Conservation (phyloP, 768 basidiomycete genomes). For the Termitomyces sp. region DNA sequence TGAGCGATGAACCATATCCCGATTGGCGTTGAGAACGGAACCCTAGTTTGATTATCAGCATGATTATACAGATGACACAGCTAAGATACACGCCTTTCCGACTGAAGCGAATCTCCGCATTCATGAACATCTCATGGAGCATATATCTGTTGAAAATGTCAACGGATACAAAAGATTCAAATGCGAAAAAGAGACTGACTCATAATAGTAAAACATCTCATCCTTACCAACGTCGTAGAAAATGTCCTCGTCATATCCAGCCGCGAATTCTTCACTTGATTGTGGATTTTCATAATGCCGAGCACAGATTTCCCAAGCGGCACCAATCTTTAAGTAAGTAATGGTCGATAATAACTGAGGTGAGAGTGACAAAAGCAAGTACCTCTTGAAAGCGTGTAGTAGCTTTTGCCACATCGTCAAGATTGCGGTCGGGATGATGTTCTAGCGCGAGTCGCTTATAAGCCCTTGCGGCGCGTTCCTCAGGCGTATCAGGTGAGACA, state of each 20-base stretch:
- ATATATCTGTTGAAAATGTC: slow-evolving; percentile 24
- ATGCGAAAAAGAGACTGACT: slow-evolving; percentile 16
- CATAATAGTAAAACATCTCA: slow-evolving; percentile 27
- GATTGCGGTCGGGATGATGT: slow-evolving; percentile 33
- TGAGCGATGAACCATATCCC: neutral
- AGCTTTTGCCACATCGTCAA: slow-evolving; percentile 23
- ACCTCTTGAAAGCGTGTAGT: slow-evolving; percentile 34
- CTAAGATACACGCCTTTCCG: slow-evolving; percentile 23
- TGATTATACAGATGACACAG: neutral
- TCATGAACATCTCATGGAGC: slow-evolving; percentile 29
- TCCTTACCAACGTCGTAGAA: slow-evolving; percentile 21
- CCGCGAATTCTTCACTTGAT: slow-evolving; percentile 19
- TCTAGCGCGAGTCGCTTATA: slow-evolving; percentile 28
- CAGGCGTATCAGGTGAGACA: slow-evolving; percentile 21
- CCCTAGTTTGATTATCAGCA: slow-evolving; percentile 15
- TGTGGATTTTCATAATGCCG: slow-evolving; percentile 32
- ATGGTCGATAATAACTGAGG: slow-evolving; percentile 11
- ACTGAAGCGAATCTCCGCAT: slow-evolving; percentile 19
- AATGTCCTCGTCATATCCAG: neutral
- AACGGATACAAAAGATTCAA: neutral
- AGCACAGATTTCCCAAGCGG: slow-evolving; percentile 31
- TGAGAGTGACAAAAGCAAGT: slow-evolving; percentile 1
- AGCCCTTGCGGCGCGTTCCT: slow-evolving; percentile 21
- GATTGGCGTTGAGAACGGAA: slow-evolving; percentile 24
- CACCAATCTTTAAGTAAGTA: slow-evolving; percentile 27